A percentile compares a stretch with the other conserved stretches of the same genome.
phyloP scores from a whole-genome alignment of 148 eudicot species.

The Vaccinium darrowii region DNA sequence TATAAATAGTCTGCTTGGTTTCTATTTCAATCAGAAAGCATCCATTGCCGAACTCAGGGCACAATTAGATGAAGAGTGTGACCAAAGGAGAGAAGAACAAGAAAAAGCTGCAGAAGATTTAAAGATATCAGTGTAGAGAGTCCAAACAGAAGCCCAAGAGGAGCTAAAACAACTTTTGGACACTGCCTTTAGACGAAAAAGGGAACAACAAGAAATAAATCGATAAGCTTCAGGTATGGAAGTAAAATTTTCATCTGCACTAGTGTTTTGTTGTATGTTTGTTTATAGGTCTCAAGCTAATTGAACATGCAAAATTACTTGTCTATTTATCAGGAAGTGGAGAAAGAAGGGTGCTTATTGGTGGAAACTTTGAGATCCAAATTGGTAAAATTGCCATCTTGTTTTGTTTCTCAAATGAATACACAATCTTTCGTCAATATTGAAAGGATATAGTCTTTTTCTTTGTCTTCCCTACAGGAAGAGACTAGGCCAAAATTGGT shows the following conservation, averaged over 20 bases:
- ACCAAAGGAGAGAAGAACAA: slow-evolving; percentile 83
- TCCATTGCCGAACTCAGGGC: slow-evolving; percentile 70
- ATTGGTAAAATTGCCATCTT: slow-evolving; percentile 46
- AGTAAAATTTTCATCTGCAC: not conserved
- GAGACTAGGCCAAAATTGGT: slow-evolving; percentile 78
- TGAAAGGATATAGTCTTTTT: not conserved
- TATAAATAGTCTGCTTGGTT: slow-evolving; percentile 17
- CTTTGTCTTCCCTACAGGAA: slow-evolving; percentile 50
- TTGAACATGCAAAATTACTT: slow-evolving; percentile 11
- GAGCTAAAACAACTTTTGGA: slow-evolving; percentile 72
- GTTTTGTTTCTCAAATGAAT: not conserved
- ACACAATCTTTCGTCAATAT: not conserved
- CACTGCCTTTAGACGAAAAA: slow-evolving; percentile 58
- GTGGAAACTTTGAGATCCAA: slow-evolving; percentile 77
- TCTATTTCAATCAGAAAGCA: slow-evolving; percentile 67
- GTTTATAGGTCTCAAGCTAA: not conserved
- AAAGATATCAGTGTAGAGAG: slow-evolving; percentile 65
- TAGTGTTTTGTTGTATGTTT: not conserved
- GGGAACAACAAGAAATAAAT: slow-evolving; percentile 83
- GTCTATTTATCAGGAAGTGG: slow-evolving; percentile 60
- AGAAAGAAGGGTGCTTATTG: slow-evolving; percentile 65
- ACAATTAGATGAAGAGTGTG: slow-evolving; percentile 84
- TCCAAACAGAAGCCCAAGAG: slow-evolving; percentile 77
- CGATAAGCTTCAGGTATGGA: slow-evolving; percentile 83
- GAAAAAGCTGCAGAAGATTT: slow-evolving; percentile 71